Evolutionary conservation across 371 early-diverging fungal species (phyloP).

Genomic region (Vairimorpha apis): DNA sequence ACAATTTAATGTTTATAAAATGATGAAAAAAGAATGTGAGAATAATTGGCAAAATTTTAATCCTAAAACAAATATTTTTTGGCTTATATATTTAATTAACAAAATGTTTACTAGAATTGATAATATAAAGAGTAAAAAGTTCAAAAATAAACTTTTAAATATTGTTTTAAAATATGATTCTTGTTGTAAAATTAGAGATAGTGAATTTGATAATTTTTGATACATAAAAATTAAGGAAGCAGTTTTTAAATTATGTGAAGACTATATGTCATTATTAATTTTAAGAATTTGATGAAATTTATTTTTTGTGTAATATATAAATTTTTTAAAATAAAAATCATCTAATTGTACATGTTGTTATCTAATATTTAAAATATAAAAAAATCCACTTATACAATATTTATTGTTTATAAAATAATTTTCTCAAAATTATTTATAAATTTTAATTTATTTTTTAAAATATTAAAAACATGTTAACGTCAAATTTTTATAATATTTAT

Average conservation of each 20-base stretch:
- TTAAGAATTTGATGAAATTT: not conserved
- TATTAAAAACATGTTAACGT: no score
- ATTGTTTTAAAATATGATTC: no score
- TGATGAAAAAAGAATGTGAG: slow-evolving; percentile 66
- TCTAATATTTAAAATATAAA: no score
- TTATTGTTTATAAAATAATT: no score
- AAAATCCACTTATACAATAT: no score
- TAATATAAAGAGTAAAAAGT: not conserved
- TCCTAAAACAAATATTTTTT: slow-evolving; percentile 65
- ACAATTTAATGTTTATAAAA: slow-evolving; percentile 71
- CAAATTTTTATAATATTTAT: no score
- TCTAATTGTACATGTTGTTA: no score
- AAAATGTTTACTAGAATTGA: slow-evolving; percentile 11
- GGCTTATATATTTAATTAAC: slow-evolving; percentile 48
- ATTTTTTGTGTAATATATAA: no score
- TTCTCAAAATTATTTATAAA: no score
- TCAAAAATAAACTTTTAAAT: not conserved
- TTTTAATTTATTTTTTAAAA: no score
- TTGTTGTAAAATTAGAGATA: not conserved
- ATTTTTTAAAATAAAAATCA: no score
- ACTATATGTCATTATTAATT: not conserved
- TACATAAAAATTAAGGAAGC: not conserved
- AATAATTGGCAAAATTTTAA: slow-evolving; percentile 65
- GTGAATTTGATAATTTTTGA: not conserved
- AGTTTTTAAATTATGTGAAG: not conserved